phyloP scores from a whole-genome alignment of 768 basidiomycete species.

The Lactarius vividus region DNA sequence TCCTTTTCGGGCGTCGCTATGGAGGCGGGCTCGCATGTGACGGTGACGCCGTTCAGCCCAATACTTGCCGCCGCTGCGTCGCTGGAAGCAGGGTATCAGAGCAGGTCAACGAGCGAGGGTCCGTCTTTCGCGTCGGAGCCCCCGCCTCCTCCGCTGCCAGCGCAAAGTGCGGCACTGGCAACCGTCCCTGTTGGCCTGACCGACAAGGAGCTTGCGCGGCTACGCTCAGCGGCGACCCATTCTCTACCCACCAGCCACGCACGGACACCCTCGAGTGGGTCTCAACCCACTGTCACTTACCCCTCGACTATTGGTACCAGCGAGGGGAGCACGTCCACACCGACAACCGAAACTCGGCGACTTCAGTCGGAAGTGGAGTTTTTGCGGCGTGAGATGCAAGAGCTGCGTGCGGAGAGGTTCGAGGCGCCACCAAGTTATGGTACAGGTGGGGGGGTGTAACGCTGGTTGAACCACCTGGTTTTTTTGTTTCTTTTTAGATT shows the following conservation, averaged over 20 bases:
- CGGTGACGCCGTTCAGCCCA: background rate
- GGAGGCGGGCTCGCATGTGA: background rate
- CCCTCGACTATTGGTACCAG: background rate
- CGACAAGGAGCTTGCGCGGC: conserved; percentile 16
- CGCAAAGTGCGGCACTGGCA: background rate
- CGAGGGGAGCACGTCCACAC: background rate
- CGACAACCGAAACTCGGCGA: background rate
- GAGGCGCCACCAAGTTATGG: conserved; percentile 33
- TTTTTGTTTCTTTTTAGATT: too few species aligned
- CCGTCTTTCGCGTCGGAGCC: too few species aligned
- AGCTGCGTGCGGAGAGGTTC: conserved; percentile 29
- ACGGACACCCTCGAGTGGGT: too few species aligned
- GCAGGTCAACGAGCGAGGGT: too few species aligned
- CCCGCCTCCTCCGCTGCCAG: too few species aligned
- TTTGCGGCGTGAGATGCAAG: conserved; percentile 31
- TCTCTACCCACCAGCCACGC: background rate
- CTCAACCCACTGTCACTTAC: too few species aligned
- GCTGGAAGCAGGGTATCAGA: background rate
- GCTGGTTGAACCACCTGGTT: too few species aligned
- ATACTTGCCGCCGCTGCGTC: background rate
- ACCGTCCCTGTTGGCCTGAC: conserved; percentile 6
- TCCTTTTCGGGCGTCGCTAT: background rate
- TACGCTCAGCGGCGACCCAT: background rate
- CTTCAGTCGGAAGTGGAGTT: conserved; percentile 32
- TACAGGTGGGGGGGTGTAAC: background rate